These are phyloP conservation scores for Debaryomyces coudertii DNA, from an alignment of 1,139 yeast species.

Conservation along the genomic window DNA sequence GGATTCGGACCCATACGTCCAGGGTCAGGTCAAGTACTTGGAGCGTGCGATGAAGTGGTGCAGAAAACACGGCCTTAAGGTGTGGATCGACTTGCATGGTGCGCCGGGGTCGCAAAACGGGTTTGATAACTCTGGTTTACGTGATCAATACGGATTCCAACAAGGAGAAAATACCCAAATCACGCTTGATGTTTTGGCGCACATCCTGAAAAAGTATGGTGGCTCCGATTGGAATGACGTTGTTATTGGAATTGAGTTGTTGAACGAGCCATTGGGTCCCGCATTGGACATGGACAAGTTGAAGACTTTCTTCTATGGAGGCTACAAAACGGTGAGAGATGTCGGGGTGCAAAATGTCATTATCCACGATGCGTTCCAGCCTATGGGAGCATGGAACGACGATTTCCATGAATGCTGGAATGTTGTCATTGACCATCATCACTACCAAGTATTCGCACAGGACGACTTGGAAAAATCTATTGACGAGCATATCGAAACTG, in stretches of 20 bases:
- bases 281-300: constrained; percentile 59
- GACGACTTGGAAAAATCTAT: constrained; percentile 59
- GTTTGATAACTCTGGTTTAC: constrained; percentile 89
- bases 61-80: constrained; percentile 61
- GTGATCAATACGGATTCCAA: constrained; percentile 68
- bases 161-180: constrained; percentile 50
- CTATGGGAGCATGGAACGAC: constrained; percentile 63
- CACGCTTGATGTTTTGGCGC: constrained; percentile 55
- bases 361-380: constrained; percentile 76
- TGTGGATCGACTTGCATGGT: constrained; percentile 93
- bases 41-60: constrained; percentile 83
- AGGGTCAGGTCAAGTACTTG: constrained; percentile 76
- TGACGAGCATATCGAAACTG: constrained; percentile 63
- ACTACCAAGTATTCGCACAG: constrained; percentile 81
- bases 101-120: constrained; percentile 98
- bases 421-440: constrained; percentile 85
- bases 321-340: constrained; percentile 56
- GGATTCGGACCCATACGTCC: constrained; percentile 80
- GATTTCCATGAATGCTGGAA: constrained; percentile 58
- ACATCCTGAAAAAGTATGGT: constrained; percentile 63
- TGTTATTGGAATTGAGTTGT: constrained; percentile 78
- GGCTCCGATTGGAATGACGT: constrained; percentile 65
- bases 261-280: constrained; percentile 90
- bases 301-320: constrained; percentile 56
- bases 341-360: constrained; percentile 55